Conservation (phyloP, 257 asterid genomes). For the Solanum bulbocastanum region DNA sequence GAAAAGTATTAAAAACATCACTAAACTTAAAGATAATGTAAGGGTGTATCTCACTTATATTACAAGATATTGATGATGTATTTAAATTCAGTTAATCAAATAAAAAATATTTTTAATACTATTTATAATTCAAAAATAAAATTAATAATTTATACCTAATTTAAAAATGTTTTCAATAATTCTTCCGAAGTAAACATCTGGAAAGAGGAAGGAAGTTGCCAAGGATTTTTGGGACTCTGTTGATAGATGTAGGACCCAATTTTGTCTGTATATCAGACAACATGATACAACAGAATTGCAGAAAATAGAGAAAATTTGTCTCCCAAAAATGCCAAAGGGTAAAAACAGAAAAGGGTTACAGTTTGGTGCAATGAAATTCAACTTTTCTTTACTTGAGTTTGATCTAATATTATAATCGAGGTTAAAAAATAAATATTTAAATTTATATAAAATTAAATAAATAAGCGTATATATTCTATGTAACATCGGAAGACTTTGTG, state of each 20-base stretch:
- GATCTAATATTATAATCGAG: neutral
- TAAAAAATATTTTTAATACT: too few species aligned
- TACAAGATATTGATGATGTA: rapidly evolving
- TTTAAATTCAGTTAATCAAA: too few species aligned
- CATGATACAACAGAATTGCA: neutral
- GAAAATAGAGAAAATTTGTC: neutral
- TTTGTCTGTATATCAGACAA: neutral
- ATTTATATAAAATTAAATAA: too few species aligned
- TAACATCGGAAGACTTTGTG: too few species aligned
- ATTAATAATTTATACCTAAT: too few species aligned
- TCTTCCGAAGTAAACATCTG: too few species aligned
- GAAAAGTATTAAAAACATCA: neutral
- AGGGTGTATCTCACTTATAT: neutral
- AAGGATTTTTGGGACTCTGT: neutral
- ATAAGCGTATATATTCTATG: too few species aligned
- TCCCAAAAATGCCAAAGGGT: neutral
- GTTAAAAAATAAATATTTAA: too few species aligned
- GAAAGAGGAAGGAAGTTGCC: neutral
- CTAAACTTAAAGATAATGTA: too few species aligned
- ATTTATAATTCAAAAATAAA: too few species aligned
- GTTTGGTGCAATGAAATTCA: neutral
- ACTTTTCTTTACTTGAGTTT: neutral
- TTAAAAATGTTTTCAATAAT: too few species aligned
- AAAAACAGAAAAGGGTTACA: neutral
- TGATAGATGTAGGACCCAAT: neutral